Conservation (phyloP, 495 filamentous ascomycete species). For the Penicillium canariense region DNA sequence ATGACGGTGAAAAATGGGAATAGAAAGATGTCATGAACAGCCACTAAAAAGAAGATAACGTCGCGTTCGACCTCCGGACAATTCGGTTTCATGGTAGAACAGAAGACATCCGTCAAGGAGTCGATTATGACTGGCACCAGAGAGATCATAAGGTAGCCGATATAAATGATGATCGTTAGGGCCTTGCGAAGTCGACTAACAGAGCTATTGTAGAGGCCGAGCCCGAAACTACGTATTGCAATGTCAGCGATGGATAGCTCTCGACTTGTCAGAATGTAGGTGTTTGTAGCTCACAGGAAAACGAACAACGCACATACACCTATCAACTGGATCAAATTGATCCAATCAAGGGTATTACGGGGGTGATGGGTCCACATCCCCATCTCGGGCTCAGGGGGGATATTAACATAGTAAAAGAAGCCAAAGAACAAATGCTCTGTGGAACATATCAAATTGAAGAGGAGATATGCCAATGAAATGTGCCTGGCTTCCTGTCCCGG, state of each 20-base stretch:
- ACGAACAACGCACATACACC: background rate
- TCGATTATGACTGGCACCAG: background rate
- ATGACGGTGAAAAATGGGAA: background rate
- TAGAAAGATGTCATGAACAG: background rate
- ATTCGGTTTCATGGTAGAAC: background rate
- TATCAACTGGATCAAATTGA: conserved; percentile 1
- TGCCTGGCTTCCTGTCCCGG: background rate
- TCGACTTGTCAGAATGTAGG: too few relatives aligned
- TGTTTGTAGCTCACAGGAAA: background rate
- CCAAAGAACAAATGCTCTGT: background rate
- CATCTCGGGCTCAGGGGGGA: background rate
- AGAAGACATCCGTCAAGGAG: background rate
- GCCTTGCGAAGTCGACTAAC: background rate
- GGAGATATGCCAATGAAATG: background rate
- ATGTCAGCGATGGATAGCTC: background rate
- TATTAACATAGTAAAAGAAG: background rate
- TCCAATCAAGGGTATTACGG: conserved; percentile 4
- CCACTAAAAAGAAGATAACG: background rate
- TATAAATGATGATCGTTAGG: background rate
- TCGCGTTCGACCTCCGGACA: background rate
- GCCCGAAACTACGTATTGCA: background rate
- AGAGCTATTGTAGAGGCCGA: background rate
- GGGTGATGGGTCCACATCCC: conserved; percentile 2
- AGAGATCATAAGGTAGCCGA: background rate
- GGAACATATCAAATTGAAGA: background rate